These are phyloP conservation scores for Infundibulicybe gibba DNA, from an alignment of 768 basidiomycete species.

Conservation along the genomic window DNA sequence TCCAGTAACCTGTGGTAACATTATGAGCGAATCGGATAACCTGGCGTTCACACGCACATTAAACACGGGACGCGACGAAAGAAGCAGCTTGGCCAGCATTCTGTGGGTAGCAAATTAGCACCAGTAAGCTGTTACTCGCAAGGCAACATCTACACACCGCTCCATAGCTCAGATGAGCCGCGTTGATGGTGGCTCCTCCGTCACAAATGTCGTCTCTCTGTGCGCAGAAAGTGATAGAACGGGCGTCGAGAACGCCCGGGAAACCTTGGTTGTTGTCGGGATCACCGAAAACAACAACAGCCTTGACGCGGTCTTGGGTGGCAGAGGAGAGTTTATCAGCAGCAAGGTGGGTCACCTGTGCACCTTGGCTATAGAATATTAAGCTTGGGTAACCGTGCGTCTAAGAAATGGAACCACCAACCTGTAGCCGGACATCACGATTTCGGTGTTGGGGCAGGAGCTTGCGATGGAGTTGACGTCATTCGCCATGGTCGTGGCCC, in stretches of 20 bases:
- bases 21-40: too few species aligned
- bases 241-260: constrained; percentile 10
- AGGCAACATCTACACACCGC: constrained; percentile 7
- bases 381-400: constrained; percentile 4
- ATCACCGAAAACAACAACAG: constrained; percentile 19
- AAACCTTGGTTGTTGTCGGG: constrained; percentile 17
- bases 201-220: constrained; percentile 15
- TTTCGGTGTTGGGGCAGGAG: constrained; percentile 26
- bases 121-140: neutral
- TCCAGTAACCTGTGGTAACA: too few species aligned
- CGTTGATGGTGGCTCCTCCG: constrained; percentile 11
- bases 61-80: neutral
- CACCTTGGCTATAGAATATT: constrained; percentile 20
- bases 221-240: constrained; percentile 16
- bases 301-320: constrained; percentile 14
- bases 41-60: neutral
- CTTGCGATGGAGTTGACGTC: constrained; percentile 21
- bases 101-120: neutral
- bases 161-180: constrained; percentile 17
- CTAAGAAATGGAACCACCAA: constrained; percentile 4
- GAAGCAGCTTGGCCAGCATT: neutral
- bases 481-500: constrained; percentile 30
- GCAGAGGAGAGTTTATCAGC: constrained; percentile 26
- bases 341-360: constrained; percentile 34
- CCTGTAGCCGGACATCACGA: constrained; percentile 33